A percentile compares a stretch with the other conserved stretches of the same genome.
Evolutionary conservation across 1,284 basidiomycete species (phyloP).

Genomic region (Volvariella volvacea): DNA sequence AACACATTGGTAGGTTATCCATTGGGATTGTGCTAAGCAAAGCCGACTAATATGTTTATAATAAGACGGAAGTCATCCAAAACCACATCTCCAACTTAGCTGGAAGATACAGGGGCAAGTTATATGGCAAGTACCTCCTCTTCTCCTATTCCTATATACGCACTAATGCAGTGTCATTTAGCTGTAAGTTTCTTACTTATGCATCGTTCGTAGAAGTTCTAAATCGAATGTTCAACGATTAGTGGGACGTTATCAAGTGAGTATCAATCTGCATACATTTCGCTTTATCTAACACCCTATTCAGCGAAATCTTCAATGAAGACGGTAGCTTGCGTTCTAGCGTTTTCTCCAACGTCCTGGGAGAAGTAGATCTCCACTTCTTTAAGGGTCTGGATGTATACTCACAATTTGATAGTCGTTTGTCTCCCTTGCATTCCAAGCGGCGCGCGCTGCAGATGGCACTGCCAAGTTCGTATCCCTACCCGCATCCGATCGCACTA

Average conservation of each 20-base stretch:
- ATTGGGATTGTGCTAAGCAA: too few relatives aligned
- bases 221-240: background rate
- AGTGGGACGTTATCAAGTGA: constrained; percentile 18
- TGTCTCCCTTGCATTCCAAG: constrained; percentile 34
- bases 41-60: background rate
- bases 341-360: constrained; percentile 35
- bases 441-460: constrained; percentile 29
- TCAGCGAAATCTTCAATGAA: constrained; percentile 17
- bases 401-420: constrained; percentile 20
- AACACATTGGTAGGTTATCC: constrained; percentile 13
- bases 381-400: background rate
- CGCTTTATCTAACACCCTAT: background rate
- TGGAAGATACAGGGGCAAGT: constrained; percentile 13
- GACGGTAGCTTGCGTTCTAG: constrained; percentile 32
- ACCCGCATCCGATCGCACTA: constrained; percentile 10
- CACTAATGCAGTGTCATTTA: background rate
- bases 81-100: constrained; percentile 14
- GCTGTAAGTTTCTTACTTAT: background rate
- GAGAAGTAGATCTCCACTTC: constrained; percentile 21
- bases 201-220: background rate
- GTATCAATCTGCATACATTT: background rate
- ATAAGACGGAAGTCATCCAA: constrained; percentile 14
- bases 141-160: background rate
- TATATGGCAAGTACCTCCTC: constrained; percentile 10
- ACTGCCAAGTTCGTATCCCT: constrained; percentile 26